These are phyloP conservation scores for Diaporthe caulivora DNA, from an alignment of 2,329 filamentous ascomycete genomes.

Conservation along the genomic window DNA sequence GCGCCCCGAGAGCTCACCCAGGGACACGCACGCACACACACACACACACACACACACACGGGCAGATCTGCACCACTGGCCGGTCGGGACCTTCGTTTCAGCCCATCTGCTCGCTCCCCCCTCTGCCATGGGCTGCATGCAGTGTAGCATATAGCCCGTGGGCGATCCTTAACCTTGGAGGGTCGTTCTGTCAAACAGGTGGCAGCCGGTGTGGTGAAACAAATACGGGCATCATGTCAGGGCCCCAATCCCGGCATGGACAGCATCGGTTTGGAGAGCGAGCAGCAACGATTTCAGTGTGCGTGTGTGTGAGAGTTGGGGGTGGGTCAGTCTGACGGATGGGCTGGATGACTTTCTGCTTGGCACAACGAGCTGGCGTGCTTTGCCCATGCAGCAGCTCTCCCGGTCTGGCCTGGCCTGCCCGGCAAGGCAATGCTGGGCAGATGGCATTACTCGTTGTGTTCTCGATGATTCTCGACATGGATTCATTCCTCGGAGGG, in stretches of 20 bases:
- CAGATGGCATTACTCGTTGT: background rate
- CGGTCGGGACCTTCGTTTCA: constrained; percentile 2
- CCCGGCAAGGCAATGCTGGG: too few species aligned
- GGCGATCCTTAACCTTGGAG: constrained; percentile 5
- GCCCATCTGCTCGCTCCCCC: background rate
- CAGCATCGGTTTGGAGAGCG: background rate
- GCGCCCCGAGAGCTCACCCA: too few species aligned
- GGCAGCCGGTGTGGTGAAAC: constrained; percentile 5
- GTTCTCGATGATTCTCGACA: background rate
- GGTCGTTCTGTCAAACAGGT: background rate
- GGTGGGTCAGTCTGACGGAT: background rate
- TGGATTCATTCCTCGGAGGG: background rate
- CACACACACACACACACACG: too few species aligned
- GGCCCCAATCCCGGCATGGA: background rate
- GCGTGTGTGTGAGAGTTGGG: background rate
- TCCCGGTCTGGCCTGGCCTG: background rate
- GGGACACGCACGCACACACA: too few species aligned
- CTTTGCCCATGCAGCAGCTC: too few species aligned
- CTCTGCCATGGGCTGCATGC: background rate
- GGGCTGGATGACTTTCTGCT: background rate
- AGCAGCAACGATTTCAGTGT: too few species aligned
- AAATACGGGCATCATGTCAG: background rate
- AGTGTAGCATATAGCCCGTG: constrained; percentile 1
- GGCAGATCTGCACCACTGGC: constrained; percentile 14
- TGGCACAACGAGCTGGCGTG: background rate